A percentile compares a stretch with the other conserved stretches of the same genome.
Evolutionary conservation across 768 basidiomycete genomes (phyloP).

Genomic region (Leccinum variicolor): DNA sequence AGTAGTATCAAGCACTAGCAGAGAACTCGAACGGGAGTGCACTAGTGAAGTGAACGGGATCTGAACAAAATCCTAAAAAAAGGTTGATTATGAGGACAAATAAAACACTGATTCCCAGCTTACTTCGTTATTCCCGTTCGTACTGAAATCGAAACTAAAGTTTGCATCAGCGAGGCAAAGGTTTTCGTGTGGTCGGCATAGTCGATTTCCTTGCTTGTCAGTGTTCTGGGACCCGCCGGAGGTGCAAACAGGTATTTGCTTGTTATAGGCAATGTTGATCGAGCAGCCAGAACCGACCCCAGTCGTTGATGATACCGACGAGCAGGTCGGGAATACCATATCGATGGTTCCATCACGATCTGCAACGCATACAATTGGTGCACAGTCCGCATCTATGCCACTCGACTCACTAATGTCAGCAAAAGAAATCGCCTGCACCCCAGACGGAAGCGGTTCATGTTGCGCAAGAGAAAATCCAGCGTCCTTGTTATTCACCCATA

Average conservation of each 20-base stretch:
- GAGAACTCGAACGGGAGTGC: conserved; percentile 42
- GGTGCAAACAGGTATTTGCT: conserved; percentile 80
- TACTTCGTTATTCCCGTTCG: conserved; percentile 50
- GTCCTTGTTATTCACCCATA: conserved; percentile 87
- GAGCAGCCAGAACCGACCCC: conserved; percentile 76
- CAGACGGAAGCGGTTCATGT: conserved; percentile 66
- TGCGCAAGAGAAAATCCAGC: conserved; percentile 70
- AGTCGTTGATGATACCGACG: conserved; percentile 56
- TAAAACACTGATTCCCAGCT: conserved; percentile 17
- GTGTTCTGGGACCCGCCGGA: conserved; percentile 47
- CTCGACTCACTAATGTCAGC: conserved; percentile 75
- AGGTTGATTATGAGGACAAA: background rate
- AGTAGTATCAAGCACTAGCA: conserved; percentile 70
- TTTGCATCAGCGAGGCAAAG: conserved; percentile 78
- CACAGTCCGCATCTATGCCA: background rate
- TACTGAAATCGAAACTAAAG: conserved; percentile 72
- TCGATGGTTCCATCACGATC: conserved; percentile 97
- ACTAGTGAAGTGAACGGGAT: conserved; percentile 65
- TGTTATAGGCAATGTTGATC: conserved; percentile 92
- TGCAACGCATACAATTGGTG: conserved; percentile 25
- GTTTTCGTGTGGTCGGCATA: conserved; percentile 74
- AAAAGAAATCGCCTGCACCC: conserved; percentile 77
- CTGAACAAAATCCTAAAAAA: conserved; percentile 56
- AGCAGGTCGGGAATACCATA: conserved; percentile 87
- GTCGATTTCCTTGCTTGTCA: conserved; percentile 45